Base-by-base conservation (phyloP, 768 basidiomycete species). In the Mycena vulgaris region DNA sequence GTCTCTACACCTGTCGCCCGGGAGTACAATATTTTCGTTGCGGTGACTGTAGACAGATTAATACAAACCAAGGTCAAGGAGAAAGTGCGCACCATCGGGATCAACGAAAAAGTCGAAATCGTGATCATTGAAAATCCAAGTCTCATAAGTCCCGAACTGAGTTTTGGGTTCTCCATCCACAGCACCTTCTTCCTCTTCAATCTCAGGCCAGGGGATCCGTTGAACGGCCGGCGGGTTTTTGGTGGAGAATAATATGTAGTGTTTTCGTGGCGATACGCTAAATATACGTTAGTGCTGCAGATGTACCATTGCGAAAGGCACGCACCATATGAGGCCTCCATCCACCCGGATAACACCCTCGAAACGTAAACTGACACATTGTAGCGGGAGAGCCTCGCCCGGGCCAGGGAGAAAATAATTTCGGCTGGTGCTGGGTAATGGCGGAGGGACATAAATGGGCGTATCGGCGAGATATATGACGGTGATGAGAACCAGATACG, bases 311-410 rank as follows among this genome's bases (percentile, higher is more conserved):
- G 66, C n/a, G 47, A 47, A 69, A 57, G 42, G 62, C 68, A 93
- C 94, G 62, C 68, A 93, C 94, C 92, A 92, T 52, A 93, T 80
- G 28, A 96, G 83, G 27, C 85, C 84, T 3, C 95, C 94, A 65
- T 96, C 93, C 13, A 94, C 88, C 14, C 89, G 89, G 66, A 96
- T 87, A 33, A 96, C 93, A 2, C 95, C 95, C 77, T 95, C 94
- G 62, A 96, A 89, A 40, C 89, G 87, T 60, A 95, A 83, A 55
- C 83, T 85, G 40, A 94, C 80, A n/a, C 89, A 86, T 62, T 92
- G 92, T 37, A 95, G 82, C 0, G 89, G 88, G 4, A 90, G 78
- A 7, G 88, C 93, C 81, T 95, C 94, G n/a, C 95, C 94, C 14
- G 95, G 88, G 42, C 95, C 94, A 25, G 92, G 85, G 25, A 93